Evolutionary conservation across 2,329 filamentous ascomycete species (phyloP), one percentile per base, ranked within the genome.

Genomic region (Tolypocladium paradoxum): DNA sequence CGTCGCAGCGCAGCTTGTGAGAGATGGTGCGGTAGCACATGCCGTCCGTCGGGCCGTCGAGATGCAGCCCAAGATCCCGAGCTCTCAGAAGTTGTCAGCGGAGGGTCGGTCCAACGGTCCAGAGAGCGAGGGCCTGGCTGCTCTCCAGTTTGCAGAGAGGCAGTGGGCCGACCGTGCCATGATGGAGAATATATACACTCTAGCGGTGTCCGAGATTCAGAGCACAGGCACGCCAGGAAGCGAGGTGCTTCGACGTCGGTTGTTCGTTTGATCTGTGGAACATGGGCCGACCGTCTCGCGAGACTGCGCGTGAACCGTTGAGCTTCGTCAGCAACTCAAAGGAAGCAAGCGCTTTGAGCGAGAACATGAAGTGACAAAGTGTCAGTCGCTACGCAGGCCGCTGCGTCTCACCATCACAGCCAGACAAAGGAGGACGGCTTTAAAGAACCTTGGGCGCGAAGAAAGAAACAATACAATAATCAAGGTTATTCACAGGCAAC

Each of bases 1-100:
- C 50, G 50, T 68, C 64, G 60, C 65, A 68, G 14, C 52, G 47
- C 48, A 67, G 55, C 3, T 54, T 62, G 54, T 68, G 65, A 4
- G 57, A 61, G 48, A 59, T 29, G 22, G 61, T 54, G n/a, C 54
- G 57, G 37, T 61, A 62, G 37, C 62, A 64, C 62, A 64, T 64
- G 5, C 6, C 43, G 36, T 35, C 20, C 27, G 27, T 14, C 20
- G 27, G n/a, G 3, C 9, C 3, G 43, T 33, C 24, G 16, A n/a
- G 16, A n/a, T 2, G 43, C 43, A 31, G 43, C 43, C 8, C 43
- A 27, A 29, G 14, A 22, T 7, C 22, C 24, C 16, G 8, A 8
- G 40, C 24, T 29, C 16, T 11, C 43, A 29, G 18, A 31, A 29
- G 24, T 31, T 7, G 24, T 18, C 43, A 16, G 43, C 4, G 7